A percentile compares a stretch with the other conserved stretches of the same genome.
phyloP scores from a whole-genome alignment of 108 stramenopile genomes.

The Schizochytrium sp. region DNA sequence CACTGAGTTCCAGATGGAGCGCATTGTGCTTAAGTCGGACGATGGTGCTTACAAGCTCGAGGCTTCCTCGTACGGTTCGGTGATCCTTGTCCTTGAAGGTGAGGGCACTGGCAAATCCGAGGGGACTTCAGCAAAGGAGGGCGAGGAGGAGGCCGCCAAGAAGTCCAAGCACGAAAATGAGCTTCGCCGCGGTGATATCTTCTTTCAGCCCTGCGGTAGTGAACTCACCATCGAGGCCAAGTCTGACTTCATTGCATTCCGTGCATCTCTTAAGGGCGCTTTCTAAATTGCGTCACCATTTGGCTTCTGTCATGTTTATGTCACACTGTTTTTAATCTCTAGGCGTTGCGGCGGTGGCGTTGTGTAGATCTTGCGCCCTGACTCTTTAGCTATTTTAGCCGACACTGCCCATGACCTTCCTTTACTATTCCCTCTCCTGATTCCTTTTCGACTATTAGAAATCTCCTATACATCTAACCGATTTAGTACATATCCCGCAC shows the following conservation, averaged over 20 bases:
- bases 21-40: slow-evolving; percentile 41
- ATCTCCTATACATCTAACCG: too few relatives aligned
- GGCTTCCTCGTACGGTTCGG: slow-evolving; percentile 13
- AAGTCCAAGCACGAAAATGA: slow-evolving; percentile 17
- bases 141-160: slow-evolving; percentile 20
- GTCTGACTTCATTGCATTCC: slow-evolving; percentile 32
- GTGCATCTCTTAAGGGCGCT: slow-evolving; percentile 52
- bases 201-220: slow-evolving; percentile 26
- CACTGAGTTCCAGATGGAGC: slow-evolving; percentile 50
- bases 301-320: too few relatives aligned
- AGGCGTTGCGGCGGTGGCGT: too few relatives aligned
- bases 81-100: slow-evolving; percentile 41
- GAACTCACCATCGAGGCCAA: slow-evolving; percentile 49
- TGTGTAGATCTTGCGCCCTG: too few relatives aligned
- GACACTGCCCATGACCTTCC: too few relatives aligned
- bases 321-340: too few relatives aligned
- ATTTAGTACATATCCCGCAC: too few relatives aligned
- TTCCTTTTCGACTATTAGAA: too few relatives aligned
- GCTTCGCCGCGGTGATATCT: slow-evolving; percentile 42
- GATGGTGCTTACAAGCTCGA: neutral
- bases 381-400: too few relatives aligned
- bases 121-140: neutral
- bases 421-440: too few relatives aligned
- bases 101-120: neutral
- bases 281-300: neutral